phyloP scores from a whole-genome alignment of 108 stramenopile genomes.

The Nannochloropsis salina region DNA sequence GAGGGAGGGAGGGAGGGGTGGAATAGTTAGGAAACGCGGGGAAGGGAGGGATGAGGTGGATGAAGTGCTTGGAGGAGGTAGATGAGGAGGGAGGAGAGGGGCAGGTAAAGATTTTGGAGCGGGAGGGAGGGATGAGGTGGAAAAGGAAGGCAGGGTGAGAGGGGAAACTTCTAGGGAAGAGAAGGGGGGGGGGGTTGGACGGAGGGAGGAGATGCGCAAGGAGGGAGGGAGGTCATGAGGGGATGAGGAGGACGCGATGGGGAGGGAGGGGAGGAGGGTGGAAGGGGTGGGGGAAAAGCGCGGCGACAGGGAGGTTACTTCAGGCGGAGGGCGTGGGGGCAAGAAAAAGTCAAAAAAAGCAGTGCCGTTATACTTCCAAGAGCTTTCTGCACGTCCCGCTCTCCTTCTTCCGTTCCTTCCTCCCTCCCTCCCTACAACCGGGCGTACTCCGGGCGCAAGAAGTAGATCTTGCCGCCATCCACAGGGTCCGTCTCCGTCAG shows the following conservation, averaged over 20 bases:
- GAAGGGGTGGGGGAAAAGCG: not conserved
- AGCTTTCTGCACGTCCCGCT: not conserved
- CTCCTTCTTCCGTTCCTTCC: not conserved
- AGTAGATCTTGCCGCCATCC: not conserved
- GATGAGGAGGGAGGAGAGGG: not conserved
- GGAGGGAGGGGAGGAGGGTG: not conserved
- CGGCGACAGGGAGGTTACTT: not conserved
- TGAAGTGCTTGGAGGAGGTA: no score
- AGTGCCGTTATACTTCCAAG: no score
- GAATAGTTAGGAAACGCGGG: no score
- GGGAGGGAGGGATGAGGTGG: not conserved
- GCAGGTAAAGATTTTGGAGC: not conserved
- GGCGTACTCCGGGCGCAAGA: not conserved
- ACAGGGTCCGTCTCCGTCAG: not conserved
- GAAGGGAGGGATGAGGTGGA: no score
- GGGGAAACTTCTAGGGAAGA: no score
- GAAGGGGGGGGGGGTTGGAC: no score
- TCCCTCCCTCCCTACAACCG: not conserved
- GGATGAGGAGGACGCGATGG: not conserved
- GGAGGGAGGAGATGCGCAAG: not conserved
- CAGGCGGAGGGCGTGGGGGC: not conserved
- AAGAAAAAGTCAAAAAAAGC: not conserved
- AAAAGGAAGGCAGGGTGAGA: not conserved
- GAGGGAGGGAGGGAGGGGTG: not conserved
- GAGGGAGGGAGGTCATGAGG: not conserved